phyloP scores from a whole-genome alignment of 2,329 filamentous ascomycete species.

The Claviceps purpurea region DNA sequence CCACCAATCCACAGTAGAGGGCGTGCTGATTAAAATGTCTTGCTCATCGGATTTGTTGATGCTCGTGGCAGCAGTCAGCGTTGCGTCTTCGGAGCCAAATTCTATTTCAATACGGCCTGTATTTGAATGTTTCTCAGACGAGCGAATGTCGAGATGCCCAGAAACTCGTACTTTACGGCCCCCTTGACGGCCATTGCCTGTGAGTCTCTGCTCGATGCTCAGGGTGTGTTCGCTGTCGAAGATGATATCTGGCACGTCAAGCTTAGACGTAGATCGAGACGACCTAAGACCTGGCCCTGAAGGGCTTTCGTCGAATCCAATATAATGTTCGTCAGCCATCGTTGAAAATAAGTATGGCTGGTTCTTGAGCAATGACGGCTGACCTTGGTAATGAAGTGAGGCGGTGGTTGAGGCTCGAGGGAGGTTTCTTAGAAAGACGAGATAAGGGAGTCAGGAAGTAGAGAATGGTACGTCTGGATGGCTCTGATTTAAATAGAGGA shows the following conservation, averaged over 20 bases:
- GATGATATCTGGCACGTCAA: constrained; percentile 13
- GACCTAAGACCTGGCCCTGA: too few relatives aligned
- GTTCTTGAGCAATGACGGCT: too few relatives aligned
- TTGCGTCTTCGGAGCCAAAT: constrained; percentile 30
- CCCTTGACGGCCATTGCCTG: constrained; percentile 9
- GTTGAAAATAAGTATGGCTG: constrained; percentile 4
- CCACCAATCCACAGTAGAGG: constrained; percentile 21
- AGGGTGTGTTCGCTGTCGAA: constrained; percentile 24
- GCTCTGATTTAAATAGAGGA: too few relatives aligned
- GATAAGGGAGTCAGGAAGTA: too few relatives aligned
- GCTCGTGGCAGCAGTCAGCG: constrained; percentile 20
- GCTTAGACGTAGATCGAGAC: constrained; percentile 1
- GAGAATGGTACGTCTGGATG: too few relatives aligned
- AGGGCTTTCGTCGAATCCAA: constrained; percentile 8
- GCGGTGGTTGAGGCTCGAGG: too few relatives aligned
- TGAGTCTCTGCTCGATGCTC: constrained; percentile 25
- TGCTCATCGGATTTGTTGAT: constrained; percentile 18
- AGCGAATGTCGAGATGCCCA: constrained; percentile 33
- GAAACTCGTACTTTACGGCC: constrained; percentile 23
- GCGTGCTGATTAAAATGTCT: constrained; percentile 26
- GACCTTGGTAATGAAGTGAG: too few relatives aligned
- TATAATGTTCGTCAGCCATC: constrained; percentile 9
- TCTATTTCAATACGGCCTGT: constrained; percentile 29
- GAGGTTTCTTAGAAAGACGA: too few relatives aligned
- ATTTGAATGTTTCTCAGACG: constrained; percentile 18